phyloP scores from a whole-genome alignment of 345 rosid species.

The Populus nigra region DNA sequence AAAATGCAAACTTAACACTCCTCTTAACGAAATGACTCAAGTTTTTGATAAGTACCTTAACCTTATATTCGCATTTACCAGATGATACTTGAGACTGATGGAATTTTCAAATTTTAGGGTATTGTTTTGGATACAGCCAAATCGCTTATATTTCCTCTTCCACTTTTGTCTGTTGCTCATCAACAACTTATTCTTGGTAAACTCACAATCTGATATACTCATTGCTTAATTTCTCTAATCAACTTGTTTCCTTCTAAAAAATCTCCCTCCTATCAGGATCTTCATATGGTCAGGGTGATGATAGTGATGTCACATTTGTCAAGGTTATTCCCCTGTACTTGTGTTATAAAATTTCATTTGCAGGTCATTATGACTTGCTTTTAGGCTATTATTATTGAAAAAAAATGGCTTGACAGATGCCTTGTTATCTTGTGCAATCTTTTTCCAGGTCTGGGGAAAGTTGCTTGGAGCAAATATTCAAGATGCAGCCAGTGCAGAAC shows the following conservation, averaged over 20 bases:
- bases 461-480: slow-evolving; percentile 56
- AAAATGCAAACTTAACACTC: too few species aligned
- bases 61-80: not conserved
- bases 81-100: slow-evolving; percentile 16
- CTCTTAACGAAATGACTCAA: not conserved
- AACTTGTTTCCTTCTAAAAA: slow-evolving; percentile 3
- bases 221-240: slow-evolving; percentile 10
- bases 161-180: slow-evolving; percentile 72
- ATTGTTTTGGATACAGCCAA: slow-evolving; percentile 66
- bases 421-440: slow-evolving; percentile 1
- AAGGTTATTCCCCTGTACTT: slow-evolving; percentile 42
- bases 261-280: slow-evolving; percentile 44
- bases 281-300: slow-evolving; percentile 45
- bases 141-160: slow-evolving; percentile 70
- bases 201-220: not conserved
- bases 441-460: slow-evolving; percentile 65
- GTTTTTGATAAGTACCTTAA: not conserved
- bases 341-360: not conserved
- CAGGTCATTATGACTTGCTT: not conserved
- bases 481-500: slow-evolving; percentile 60
- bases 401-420: not conserved
- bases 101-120: slow-evolving; percentile 50
- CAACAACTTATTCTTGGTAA: slow-evolving; percentile 83
- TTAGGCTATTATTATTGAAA: not conserved
- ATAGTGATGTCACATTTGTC: slow-evolving; percentile 44